phyloP scores from a whole-genome alignment of 768 basidiomycete genomes.

The Serendipita sp. region DNA sequence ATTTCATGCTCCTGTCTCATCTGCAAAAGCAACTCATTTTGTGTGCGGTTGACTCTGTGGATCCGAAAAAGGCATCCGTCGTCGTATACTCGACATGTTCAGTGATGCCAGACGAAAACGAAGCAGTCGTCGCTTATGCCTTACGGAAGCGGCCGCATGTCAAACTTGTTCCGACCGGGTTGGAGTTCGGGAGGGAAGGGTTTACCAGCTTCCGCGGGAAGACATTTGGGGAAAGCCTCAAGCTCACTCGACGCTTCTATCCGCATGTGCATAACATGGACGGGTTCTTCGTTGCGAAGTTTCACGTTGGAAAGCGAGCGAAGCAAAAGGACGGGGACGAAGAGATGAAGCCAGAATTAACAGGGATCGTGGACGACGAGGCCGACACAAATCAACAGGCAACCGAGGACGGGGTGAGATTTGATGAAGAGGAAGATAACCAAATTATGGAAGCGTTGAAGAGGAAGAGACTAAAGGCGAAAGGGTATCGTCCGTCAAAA shows the following conservation, averaged over 20 bases:
- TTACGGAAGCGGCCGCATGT: slow-evolving; percentile 86
- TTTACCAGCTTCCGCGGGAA: slow-evolving; percentile 86
- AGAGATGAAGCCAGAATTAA: slow-evolving; percentile 20
- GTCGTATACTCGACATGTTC: slow-evolving; percentile 98
- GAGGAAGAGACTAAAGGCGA: slow-evolving; percentile 59
- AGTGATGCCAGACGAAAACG: slow-evolving; percentile 96
- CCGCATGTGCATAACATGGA: slow-evolving; percentile 99
- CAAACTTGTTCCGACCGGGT: slow-evolving; percentile 80
- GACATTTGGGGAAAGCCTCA: slow-evolving; percentile 59
- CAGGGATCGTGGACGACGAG: slow-evolving; percentile 18
- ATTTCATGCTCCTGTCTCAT: slow-evolving; percentile 91
- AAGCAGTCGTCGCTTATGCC: slow-evolving; percentile 95
- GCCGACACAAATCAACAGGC: slow-evolving; percentile 23
- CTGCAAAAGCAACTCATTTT: slow-evolving; percentile 96
- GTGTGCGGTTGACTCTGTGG: slow-evolving; percentile 93
- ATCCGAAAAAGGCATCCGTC: slow-evolving; percentile 79
- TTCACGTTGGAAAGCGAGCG: slow-evolving; percentile 74
- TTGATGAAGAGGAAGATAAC: slow-evolving; percentile 63
- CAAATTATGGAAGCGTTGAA: slow-evolving; percentile 71
- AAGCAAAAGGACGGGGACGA: slow-evolving; percentile 26
- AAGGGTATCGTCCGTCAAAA: slow-evolving; percentile 24
- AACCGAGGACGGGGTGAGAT: slow-evolving; percentile 28
- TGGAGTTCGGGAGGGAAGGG: slow-evolving; percentile 87
- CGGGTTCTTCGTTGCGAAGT: slow-evolving; percentile 96
- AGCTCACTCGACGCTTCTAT: slow-evolving; percentile 77